These are phyloP conservation scores for Teunomyces cretensis DNA, from an alignment of 805 yeast species.

Conservation along the genomic window DNA sequence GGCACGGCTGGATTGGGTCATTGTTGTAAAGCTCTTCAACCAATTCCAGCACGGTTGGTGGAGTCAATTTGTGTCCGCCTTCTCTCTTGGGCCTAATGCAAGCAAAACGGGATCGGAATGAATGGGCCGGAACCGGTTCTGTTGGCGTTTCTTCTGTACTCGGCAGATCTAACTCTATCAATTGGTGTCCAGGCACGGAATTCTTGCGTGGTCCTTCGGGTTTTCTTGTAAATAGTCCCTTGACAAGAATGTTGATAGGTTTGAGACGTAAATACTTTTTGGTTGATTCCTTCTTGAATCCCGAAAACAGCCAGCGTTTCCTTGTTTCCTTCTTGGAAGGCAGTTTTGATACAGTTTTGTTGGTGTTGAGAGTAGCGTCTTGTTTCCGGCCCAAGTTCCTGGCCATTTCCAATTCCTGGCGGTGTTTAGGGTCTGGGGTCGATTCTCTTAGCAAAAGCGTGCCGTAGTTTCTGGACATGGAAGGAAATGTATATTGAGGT, in stretches of 20 bases:
- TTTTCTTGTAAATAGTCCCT: not conserved
- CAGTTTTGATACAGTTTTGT: too few relatives aligned
- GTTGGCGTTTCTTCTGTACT: too few relatives aligned
- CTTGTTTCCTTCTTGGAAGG: not conserved
- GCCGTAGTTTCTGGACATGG: not conserved
- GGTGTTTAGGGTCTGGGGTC: not conserved
- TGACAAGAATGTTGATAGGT: not conserved
- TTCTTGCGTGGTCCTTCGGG: not conserved
- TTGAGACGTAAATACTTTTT: not conserved
- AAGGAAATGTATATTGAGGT: not conserved
- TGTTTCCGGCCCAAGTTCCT: not conserved
- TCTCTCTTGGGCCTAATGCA: too few relatives aligned
- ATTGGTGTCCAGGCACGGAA: too few relatives aligned
- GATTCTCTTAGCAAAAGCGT: not conserved
- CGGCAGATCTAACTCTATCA: not conserved
- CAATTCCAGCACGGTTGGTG: too few relatives aligned
- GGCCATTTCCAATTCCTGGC: not conserved
- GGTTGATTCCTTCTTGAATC: not conserved
- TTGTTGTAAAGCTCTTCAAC: too few relatives aligned
- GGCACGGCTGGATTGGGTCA: too few relatives aligned
- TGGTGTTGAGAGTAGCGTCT: too few relatives aligned
- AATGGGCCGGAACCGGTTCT: too few relatives aligned
- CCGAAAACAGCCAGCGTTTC: not conserved
- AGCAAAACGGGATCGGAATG: too few relatives aligned
- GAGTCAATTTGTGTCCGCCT: too few relatives aligned